Conservation (phyloP, 768 basidiomycete species). For the Collybiopsis luxurians region DNA sequence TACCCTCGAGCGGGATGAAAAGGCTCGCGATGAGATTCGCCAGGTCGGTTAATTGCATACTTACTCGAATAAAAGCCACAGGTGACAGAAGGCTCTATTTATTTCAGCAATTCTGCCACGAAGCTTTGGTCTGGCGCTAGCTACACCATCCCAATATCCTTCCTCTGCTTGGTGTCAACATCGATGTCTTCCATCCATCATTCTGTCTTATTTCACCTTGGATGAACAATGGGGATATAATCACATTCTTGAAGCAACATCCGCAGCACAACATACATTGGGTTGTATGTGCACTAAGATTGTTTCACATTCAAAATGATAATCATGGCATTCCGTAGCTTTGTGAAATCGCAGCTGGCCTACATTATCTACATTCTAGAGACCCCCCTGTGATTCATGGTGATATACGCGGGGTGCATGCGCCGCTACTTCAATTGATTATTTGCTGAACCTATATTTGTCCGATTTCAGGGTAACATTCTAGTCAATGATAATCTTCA, state of each 20-base stretch:
- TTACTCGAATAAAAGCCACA: no score
- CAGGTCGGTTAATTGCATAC: background rate
- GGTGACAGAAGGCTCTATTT: no score
- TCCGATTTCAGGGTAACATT: constrained; percentile 18
- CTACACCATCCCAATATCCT: constrained; percentile 25
- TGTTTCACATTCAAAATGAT: no score
- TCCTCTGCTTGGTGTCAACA: constrained; percentile 27
- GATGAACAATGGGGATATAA: constrained; percentile 26
- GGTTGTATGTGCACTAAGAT: constrained; percentile 20
- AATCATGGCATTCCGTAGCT: constrained; percentile 15
- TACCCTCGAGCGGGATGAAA: no score
- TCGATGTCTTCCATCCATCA: background rate
- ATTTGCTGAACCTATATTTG: background rate
- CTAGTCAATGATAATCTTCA: constrained; percentile 16
- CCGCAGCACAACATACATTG: constrained; percentile 12
- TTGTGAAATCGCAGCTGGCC: constrained; percentile 22
- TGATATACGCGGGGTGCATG: constrained; percentile 25
- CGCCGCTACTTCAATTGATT: background rate
- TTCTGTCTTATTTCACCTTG: constrained; percentile 28
- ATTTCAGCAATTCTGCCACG: constrained; percentile 23
- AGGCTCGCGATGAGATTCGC: background rate
- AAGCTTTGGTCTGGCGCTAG: constrained; percentile 28
- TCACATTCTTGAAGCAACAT: constrained; percentile 18
- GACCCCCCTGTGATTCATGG: constrained; percentile 29
- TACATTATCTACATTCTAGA: constrained; percentile 27